A percentile compares a stretch with the other conserved stretches of the same genome.
phyloP scores from a whole-genome alignment of 495 filamentous ascomycete species.

The Podospora didyma region DNA sequence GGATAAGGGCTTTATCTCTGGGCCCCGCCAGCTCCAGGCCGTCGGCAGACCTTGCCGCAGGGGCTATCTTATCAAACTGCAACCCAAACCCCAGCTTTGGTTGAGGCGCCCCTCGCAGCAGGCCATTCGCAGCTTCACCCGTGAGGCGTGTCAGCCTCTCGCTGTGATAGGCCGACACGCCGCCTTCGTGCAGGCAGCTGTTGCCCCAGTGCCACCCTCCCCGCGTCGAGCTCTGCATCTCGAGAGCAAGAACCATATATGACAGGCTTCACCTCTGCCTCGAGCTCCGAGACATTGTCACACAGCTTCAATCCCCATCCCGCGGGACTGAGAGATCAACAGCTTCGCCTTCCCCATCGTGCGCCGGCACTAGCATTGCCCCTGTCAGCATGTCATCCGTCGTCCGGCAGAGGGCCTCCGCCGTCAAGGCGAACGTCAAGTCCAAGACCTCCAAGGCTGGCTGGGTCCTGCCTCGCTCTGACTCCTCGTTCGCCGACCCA shows the following conservation, averaged over 20 bases:
- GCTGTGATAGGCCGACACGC: conserved; percentile 1
- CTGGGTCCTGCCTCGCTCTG: conserved; percentile 38
- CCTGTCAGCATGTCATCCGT: conserved; percentile 2
- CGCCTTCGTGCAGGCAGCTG: not conserved
- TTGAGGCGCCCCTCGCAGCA: conserved; percentile 4
- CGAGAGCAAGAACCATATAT: conserved; percentile 7
- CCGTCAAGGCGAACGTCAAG: conserved; percentile 25
- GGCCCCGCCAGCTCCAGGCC: not conserved
- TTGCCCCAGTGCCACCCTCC: not conserved
- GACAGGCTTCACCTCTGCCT: not conserved
- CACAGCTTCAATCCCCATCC: not conserved
- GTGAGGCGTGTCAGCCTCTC: conserved; percentile 7
- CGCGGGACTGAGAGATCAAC: not conserved
- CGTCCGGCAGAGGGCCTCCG: conserved; percentile 21
- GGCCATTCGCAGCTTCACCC: conserved; percentile 1
- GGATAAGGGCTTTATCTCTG: conserved; percentile 4
- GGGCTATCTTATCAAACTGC: conserved; percentile 19
- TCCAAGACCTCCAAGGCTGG: conserved; percentile 31
- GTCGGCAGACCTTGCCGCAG: conserved; percentile 13
- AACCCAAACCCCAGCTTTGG: not conserved
- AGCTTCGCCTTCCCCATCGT: not conserved
- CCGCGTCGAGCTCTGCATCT: not conserved
- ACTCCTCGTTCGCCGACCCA: conserved; percentile 33
- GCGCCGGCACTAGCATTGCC: not conserved
- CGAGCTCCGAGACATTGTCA: not conserved